phyloP scores from a whole-genome alignment of 495 filamentous ascomycete genomes.

The Podospora pseudoanserina region DNA sequence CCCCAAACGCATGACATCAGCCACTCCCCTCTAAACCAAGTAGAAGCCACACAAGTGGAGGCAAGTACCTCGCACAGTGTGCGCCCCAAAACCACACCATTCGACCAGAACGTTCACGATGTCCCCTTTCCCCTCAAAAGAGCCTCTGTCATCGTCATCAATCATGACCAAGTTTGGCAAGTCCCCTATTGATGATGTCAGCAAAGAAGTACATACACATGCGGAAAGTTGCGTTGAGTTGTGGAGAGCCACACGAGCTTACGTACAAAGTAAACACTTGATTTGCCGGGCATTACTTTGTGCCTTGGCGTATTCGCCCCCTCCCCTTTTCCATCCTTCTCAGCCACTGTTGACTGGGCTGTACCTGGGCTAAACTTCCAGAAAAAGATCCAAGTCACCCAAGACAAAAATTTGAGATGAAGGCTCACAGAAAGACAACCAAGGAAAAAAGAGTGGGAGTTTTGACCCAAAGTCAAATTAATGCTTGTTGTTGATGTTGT shows the following conservation, averaged over 20 bases:
- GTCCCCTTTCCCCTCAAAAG: too few species aligned
- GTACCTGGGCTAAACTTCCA: not conserved
- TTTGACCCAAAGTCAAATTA: not conserved
- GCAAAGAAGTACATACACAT: not conserved
- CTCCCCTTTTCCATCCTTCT: not conserved
- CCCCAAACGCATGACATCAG: not conserved
- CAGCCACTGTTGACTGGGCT: not conserved
- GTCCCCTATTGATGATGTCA: not conserved
- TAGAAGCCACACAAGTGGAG: not conserved
- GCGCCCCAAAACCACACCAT: too few species aligned
- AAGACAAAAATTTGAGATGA: not conserved
- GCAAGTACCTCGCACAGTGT: not conserved
- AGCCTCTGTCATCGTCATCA: not conserved
- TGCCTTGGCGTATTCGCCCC: not conserved
- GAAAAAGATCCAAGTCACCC: not conserved
- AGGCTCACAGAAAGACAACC: not conserved
- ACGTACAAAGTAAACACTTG: not conserved
- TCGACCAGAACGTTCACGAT: not conserved
- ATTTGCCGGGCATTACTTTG: not conserved
- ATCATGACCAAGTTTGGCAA: not conserved
- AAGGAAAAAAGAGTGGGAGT: not conserved
- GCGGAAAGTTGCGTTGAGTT: not conserved
- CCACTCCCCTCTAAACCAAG: not conserved
- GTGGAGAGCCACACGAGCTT: not conserved
- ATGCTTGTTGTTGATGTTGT: not conserved